Conservation (phyloP, 768 basidiomycete genomes). For the Rhodosporidiobolus odoratus region DNA sequence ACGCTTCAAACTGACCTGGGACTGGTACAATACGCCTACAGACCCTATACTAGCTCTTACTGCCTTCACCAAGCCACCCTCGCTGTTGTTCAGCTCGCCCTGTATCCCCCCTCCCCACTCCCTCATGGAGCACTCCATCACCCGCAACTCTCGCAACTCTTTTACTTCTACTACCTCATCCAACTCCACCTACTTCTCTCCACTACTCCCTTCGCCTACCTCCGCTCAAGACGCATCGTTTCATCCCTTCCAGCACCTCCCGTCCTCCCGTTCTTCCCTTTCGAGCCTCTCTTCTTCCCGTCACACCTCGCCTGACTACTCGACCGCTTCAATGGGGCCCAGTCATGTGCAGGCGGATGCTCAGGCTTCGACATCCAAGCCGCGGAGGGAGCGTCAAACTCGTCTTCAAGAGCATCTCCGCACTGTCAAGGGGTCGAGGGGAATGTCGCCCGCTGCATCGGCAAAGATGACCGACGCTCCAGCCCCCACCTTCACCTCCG, state of each 20-base stretch:
- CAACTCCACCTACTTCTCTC: neutral
- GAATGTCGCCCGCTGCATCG: neutral
- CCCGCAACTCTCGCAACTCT: too few relatives aligned
- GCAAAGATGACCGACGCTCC: neutral
- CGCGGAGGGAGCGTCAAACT: constrained; percentile 29
- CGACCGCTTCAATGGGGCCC: neutral
- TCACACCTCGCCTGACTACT: neutral
- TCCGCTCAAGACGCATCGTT: neutral
- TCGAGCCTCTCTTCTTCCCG: neutral
- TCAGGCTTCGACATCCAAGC: neutral
- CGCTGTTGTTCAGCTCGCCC: too few relatives aligned
- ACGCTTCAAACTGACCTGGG: too few relatives aligned
- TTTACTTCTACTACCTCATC: too few relatives aligned
- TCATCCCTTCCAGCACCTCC: neutral
- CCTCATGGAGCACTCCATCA: too few relatives aligned
- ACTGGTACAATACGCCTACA: too few relatives aligned
- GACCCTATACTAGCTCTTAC: too few relatives aligned
- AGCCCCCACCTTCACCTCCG: neutral
- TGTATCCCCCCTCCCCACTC: too few relatives aligned
- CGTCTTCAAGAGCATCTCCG: constrained; percentile 32
- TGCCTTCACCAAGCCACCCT: too few relatives aligned
- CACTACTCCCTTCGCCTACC: neutral
- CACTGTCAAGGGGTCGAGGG: constrained; percentile 25
- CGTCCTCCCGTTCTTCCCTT: neutral
- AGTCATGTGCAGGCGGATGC: neutral